Base-by-base conservation (phyloP, 1,284 basidiomycete species). In the Stereum hirsutum region DNA sequence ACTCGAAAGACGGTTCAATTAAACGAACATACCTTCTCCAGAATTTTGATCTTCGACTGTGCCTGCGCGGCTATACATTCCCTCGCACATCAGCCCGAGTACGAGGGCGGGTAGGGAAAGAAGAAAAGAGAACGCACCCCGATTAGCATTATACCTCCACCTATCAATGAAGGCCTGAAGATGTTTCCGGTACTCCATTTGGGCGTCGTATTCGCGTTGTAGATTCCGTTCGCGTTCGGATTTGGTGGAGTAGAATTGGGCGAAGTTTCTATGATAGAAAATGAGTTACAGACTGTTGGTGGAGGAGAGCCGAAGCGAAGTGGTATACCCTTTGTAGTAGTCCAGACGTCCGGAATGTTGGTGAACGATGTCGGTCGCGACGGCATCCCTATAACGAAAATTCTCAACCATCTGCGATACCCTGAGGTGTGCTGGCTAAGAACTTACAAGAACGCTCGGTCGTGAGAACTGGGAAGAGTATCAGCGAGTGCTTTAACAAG, bases 231-330 rank as follows among this genome's bases (percentile, higher is more conserved):
- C 85, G 24, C 96, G 84, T 59, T 99, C 96, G 8, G 87, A 89
- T 63, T 97, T 95, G 20, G 96, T 99, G 3, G 95, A 94, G 62
- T 99, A 98, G 75, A 99, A 99, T 59, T 98, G 92, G 1, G 89
- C 84, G 64, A 99, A 99, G 69, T 99, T 98, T 53, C 94, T 95
- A 20, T 28, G n/a, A 28, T 17, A 15, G 17, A 26, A 26, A 26
- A 36, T 26, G 6, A 4, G 8, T n/a, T 24, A 20, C 10, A 19
- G 12, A 5, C 15, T 33, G 1, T 10, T 32, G 5, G 25, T 32
- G 14, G 4, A 23, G 5, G 6, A 10, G 32, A 7, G 10, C 19
- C 5, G 45, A 23, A n/a, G 27, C 14, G 5, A 31, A 31, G 28
- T 37, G 19, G 17, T 14, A 25, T 55, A 85, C 84, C 86, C 87